Conservation (phyloP, 2,329 filamentous ascomycete species). For the Aspergillus uvarum region DNA sequence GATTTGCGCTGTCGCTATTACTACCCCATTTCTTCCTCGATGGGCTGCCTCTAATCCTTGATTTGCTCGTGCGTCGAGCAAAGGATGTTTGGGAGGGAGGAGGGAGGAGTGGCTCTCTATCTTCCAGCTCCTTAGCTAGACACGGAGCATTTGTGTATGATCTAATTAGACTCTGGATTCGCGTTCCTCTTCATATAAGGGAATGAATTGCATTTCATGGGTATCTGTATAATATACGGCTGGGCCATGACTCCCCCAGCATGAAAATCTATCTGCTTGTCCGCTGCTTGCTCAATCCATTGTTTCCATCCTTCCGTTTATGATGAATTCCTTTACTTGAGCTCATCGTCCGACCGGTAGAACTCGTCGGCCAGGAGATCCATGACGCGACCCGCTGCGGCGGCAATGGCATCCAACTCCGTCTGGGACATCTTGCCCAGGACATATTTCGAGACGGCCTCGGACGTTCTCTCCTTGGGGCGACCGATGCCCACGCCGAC, state of each 20-base stretch:
- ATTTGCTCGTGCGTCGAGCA: not conserved
- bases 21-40: not conserved
- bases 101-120: not conserved
- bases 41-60: not conserved
- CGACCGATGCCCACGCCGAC: slow-evolving; percentile 87
- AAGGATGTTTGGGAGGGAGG: not conserved
- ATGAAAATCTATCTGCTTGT: not conserved
- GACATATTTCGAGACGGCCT: slow-evolving; percentile 74
- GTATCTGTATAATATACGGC: not conserved
- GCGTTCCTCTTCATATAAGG: not conserved
- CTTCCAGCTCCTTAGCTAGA: not conserved
- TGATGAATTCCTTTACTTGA: not conserved
- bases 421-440: slow-evolving; percentile 62
- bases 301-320: not conserved
- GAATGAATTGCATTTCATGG: not conserved
- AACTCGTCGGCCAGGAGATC: slow-evolving; percentile 54
- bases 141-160: not conserved
- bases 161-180: not conserved
- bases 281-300: not conserved
- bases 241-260: not conserved
- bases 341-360: slow-evolving; percentile 29
- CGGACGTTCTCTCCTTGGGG: slow-evolving; percentile 65
- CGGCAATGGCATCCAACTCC: slow-evolving; percentile 55
- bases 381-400: slow-evolving; percentile 50
- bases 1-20: not conserved